Conservation (phyloP, 345 rosid genomes). For the Moringa oleifera region DNA sequence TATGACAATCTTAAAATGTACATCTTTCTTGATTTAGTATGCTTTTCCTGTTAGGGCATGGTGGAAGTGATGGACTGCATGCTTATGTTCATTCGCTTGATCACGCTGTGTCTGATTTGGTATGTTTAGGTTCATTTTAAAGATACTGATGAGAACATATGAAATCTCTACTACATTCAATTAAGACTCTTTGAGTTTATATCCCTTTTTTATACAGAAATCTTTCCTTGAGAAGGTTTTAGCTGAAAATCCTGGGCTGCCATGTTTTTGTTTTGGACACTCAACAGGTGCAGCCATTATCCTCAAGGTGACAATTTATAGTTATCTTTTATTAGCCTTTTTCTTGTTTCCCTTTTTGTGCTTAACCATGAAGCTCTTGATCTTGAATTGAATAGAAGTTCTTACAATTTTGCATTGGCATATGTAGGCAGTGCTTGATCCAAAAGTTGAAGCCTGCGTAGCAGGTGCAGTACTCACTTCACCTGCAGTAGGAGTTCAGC, state of each 20-base stretch:
- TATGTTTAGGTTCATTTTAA: slow-evolving; percentile 20
- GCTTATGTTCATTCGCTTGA: slow-evolving; percentile 88
- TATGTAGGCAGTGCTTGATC: slow-evolving; percentile 63
- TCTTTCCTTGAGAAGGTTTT: slow-evolving; percentile 57
- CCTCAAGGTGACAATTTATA: slow-evolving; percentile 51
- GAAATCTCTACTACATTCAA: no score
- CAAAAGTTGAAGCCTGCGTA: slow-evolving; percentile 47
- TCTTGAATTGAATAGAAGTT: neutral
- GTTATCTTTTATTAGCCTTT: no score
- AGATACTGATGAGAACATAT: neutral
- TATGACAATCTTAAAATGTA: no score
- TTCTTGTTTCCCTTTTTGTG: no score
- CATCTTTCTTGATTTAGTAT: neutral
- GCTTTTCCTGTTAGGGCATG: slow-evolving; percentile 52
- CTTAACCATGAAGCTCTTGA: neutral
- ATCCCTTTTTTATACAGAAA: slow-evolving; percentile 39
- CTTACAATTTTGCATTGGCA: neutral
- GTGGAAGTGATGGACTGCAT: slow-evolving; percentile 93
- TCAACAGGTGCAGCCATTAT: slow-evolving; percentile 91
- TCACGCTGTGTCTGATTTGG: slow-evolving; percentile 67
- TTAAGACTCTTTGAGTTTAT: no score
- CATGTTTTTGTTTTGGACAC: slow-evolving; percentile 92
- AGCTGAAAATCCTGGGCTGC: slow-evolving; percentile 60
- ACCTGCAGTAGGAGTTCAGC: slow-evolving; percentile 96
- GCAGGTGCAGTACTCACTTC: slow-evolving; percentile 82